Base-by-base conservation (phyloP, 129 eudicot species). In the Lonicera japonica region DNA sequence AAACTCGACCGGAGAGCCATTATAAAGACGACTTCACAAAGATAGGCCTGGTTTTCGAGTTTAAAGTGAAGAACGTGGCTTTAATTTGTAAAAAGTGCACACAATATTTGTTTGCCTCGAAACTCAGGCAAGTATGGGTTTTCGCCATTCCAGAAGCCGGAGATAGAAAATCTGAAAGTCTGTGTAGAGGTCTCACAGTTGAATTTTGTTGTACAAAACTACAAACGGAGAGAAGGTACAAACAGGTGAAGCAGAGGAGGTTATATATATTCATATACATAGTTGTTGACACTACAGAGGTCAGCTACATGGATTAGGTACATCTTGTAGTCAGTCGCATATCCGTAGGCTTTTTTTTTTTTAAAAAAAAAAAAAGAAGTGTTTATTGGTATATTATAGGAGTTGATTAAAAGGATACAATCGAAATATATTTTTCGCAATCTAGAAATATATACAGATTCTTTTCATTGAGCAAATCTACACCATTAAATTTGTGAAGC, bases 1-100 rank as follows among this genome's bases (percentile, higher is more conserved):
- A 45, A 64, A 21, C 75, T 23, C 1, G 69, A 61, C 0, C 79
- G 21, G 21, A 68, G 70, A 74, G 66, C 46, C 21, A 57, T 34
- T 15, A 58, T 24, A 53, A 72, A 69, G 58, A 65, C 62, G 54
- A 54, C 70, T 60, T 56, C 74, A 36, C 64, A 70, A 63, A 54
- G 63, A 70, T 65, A 62, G 68, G 58, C 48, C 11, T 68, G 22
- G 43, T n/a, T 38, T 5, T n/a, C n/a, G n/a, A n/a, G n/a, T n/a
- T n/a, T n/a, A n/a, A n/a, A 11, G 16, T 15, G 11, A 10, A 45
- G n/a, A 0, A 45, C n/a, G 17, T 51, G 51, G 34, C 60, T 19
- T 55, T 55, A n/a, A 48, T 29, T 29, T 52, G 51, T 18, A 51
- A 50, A 50, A 29, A 29, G 36, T 29, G 4, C 21, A 50, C 55